Conservation (phyloP, 2,329 filamentous ascomycete species). For the Cladorrhinum sp. region DNA sequence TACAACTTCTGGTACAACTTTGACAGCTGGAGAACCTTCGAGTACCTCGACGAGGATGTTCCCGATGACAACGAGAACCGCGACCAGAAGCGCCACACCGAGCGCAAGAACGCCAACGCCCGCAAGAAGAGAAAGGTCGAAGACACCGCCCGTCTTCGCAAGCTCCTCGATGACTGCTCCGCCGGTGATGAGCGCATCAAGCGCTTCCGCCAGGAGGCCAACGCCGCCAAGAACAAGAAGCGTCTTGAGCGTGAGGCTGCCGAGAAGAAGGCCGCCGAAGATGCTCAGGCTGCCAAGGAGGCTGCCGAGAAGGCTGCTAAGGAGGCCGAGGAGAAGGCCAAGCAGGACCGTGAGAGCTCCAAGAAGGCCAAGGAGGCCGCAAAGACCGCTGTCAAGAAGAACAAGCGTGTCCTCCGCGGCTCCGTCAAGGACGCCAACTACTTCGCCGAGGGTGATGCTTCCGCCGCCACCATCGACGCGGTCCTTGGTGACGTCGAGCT, state of each 20-base stretch:
- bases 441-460: slow-evolving; percentile 71
- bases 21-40: slow-evolving; percentile 95
- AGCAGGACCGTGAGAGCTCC: slow-evolving; percentile 73
- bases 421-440: slow-evolving; percentile 98
- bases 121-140: slow-evolving; percentile 99
- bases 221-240: slow-evolving; percentile 96
- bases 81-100: slow-evolving; percentile 96
- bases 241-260: slow-evolving; percentile 85
- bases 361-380: slow-evolving; percentile 99
- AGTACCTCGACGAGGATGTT: slow-evolving; percentile 98
- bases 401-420: slow-evolving; percentile 93
- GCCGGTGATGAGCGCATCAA: slow-evolving; percentile 93
- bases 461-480: slow-evolving; percentile 74
- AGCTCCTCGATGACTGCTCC: slow-evolving; percentile 82
- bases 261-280: slow-evolving; percentile 81
- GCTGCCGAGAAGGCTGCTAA: slow-evolving; percentile 76
- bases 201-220: slow-evolving; percentile 89
- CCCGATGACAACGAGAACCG: slow-evolving; percentile 98
- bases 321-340: slow-evolving; percentile 83
- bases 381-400: slow-evolving; percentile 99
- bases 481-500: slow-evolving; percentile 84
- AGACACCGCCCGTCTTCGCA: slow-evolving; percentile 86
- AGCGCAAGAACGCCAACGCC: slow-evolving; percentile 96
- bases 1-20: slow-evolving; percentile 99
- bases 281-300: slow-evolving; percentile 77